These are phyloP conservation scores for Pythium aristosporum DNA, from an alignment of 352 stramenopile species.

Conservation along the genomic window DNA sequence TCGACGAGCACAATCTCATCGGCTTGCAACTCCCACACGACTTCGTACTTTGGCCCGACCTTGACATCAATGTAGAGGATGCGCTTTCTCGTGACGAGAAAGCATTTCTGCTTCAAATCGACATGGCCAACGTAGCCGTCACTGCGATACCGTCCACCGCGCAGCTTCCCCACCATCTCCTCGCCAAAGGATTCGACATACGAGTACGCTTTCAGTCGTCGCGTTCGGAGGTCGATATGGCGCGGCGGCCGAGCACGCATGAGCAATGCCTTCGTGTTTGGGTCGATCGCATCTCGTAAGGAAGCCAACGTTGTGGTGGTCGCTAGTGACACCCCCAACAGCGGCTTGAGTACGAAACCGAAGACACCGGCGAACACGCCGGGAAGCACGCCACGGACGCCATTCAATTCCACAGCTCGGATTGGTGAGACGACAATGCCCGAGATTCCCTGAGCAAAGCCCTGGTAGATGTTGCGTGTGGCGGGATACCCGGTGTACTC, in stretches of 20 bases:
- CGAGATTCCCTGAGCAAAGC: constrained; percentile 81
- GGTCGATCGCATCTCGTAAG: constrained; percentile 75
- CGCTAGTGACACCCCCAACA: constrained; percentile 74
- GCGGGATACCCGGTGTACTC: constrained; percentile 87
- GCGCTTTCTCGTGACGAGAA: constrained; percentile 82
- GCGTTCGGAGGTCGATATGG: constrained; percentile 80
- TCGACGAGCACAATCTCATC: constrained; percentile 83
- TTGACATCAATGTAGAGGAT: constrained; percentile 80
- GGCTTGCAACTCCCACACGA: constrained; percentile 77
- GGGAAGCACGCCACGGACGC: constrained; percentile 70
- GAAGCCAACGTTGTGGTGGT: constrained; percentile 69
- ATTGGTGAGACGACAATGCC: constrained; percentile 84
- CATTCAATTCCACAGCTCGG: constrained; percentile 78
- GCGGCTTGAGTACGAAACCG: constrained; percentile 78
- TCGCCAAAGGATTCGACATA: constrained; percentile 88
- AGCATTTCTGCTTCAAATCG: constrained; percentile 80
- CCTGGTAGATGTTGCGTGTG: constrained; percentile 86
- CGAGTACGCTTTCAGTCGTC: constrained; percentile 81
- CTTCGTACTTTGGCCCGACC: constrained; percentile 63
- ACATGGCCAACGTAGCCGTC: constrained; percentile 85
- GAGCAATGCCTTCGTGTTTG: constrained; percentile 78
- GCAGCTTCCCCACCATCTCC: constrained; percentile 82
- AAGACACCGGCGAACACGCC: constrained; percentile 78
- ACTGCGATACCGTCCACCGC: constrained; percentile 65
- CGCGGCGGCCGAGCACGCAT: constrained; percentile 75